A percentile compares a stretch with the other conserved stretches of the same genome.
Conservation (phyloP, 2,329 filamentous ascomycete species). For the Penicillium palitans region DNA sequence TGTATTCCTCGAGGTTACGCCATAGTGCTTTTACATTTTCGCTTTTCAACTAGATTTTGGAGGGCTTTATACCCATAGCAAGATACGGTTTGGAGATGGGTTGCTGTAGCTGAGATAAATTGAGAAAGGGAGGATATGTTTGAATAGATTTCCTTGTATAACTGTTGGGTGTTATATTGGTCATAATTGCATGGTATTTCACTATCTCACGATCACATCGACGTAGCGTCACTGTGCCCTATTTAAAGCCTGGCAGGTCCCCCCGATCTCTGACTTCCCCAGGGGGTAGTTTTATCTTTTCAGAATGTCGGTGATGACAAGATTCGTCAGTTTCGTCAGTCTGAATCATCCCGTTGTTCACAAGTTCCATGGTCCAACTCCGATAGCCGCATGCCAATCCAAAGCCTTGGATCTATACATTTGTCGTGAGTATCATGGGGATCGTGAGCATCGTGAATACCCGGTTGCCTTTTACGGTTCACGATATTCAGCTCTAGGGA, state of each 20-base stretch:
- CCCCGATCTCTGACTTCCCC: not conserved
- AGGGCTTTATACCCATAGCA: slow-evolving; percentile 24
- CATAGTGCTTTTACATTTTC: slow-evolving; percentile 4
- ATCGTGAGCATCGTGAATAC: not conserved
- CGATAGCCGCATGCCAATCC: slow-evolving; percentile 18
- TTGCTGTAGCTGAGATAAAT: slow-evolving; percentile 2
- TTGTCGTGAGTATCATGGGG: slow-evolving; percentile 5
- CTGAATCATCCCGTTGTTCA: slow-evolving; percentile 26
- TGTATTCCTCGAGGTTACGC: not conserved
- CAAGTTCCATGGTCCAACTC: slow-evolving; percentile 28
- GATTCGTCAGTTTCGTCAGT: slow-evolving; percentile 33
- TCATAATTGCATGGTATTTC: slow-evolving; percentile 32
- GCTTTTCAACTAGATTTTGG: slow-evolving; percentile 14
- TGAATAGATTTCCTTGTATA: slow-evolving; percentile 20
- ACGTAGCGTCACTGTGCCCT: slow-evolving; percentile 28
- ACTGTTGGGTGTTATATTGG: slow-evolving; percentile 15
- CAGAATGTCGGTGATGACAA: slow-evolving; percentile 30
- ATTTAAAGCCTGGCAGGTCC: slow-evolving; percentile 19
- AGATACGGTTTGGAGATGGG: slow-evolving; percentile 11
- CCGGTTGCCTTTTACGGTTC: slow-evolving; percentile 2
- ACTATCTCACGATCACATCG: slow-evolving; percentile 28
- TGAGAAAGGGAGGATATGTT: slow-evolving; percentile 11
- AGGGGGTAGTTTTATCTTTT: slow-evolving; percentile 17
- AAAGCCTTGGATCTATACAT: slow-evolving; percentile 20
- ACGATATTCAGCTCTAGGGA: not conserved